Evolutionary conservation across 208 protist genomes (phyloP), one percentile per base, ranked within the genome.

Genomic region (Acanthamoeba sp.): DNA sequence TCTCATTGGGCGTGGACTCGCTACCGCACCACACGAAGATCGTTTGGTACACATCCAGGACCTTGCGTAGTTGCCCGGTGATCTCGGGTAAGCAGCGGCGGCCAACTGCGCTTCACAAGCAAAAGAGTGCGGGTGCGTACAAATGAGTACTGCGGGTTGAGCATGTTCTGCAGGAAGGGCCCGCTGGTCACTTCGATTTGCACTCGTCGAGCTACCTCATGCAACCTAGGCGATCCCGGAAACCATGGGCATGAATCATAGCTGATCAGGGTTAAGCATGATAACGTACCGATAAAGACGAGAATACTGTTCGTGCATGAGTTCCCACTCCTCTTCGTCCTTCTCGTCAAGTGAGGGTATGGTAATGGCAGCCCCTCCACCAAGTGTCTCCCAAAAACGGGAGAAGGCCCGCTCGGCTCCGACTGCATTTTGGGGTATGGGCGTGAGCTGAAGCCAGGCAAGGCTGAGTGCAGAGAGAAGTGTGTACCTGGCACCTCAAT

Each of bases 1-100:
- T 5, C 71, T 95, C 94, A n/a, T 48, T 34, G 18, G 52, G 45
- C 27, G 36, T 93, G 29, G 91, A 84, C 2, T 64, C 69, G 32
- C 7, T 20, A 34, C 95, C 95, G 27, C 94, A 38, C 95, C 95
- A 95, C 22, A 95, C 91, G 48, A 64, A 95, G 34, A 95, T 24
- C 24, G 29, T 38, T 18, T 29, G 24, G 38, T 34, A 66, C 29
- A 38, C 50, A 42, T 95, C 95, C 20, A 95, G 69, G 10, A 95
- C 48, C 48, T 55, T n/a, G n/a, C n/a, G n/a, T n/a, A n/a, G n/a
- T n/a, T n/a, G n/a, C n/a, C n/a, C n/a, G n/a, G n/a, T n/a, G n/a
- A n/a, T n/a, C n/a, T n/a, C n/a, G n/a, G n/a, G n/a, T n/a, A n/a
- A n/a, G n/a, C n/a, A n/a, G n/a, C n/a, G n/a, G n/a, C n/a, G n/a